A percentile compares a stretch with the other conserved stretches of the same genome.
phyloP scores from a whole-genome alignment of 139 green algal genomes.

The Chlamydomonas incerta region DNA sequence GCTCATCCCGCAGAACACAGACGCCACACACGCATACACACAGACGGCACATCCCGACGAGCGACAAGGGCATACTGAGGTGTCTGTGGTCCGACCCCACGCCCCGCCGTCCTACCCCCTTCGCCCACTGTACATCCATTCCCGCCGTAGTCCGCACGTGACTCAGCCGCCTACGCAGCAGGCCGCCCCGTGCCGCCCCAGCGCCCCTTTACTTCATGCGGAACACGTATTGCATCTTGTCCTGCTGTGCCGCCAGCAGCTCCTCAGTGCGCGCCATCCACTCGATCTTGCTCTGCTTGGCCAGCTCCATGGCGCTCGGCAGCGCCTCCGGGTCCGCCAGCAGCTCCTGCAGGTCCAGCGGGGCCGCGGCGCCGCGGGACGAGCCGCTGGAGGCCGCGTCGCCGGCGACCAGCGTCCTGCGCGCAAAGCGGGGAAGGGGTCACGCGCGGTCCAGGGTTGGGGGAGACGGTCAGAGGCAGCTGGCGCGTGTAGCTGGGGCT shows the following conservation, averaged over 20 bases:
- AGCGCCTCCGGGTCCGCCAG: constrained; percentile 39
- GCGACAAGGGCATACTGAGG: too few species aligned
- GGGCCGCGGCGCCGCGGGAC: background rate
- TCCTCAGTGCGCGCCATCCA: constrained; percentile 54
- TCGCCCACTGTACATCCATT: too few species aligned
- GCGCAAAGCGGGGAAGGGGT: background rate
- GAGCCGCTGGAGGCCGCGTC: background rate
- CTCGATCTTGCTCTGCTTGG: constrained; percentile 50
- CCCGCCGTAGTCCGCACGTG: too few species aligned
- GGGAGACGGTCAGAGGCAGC: background rate
- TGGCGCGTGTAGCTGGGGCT: too few species aligned
- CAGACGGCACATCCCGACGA: too few species aligned
- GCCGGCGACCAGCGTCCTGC: constrained; percentile 14
- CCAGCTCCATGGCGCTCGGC: constrained; percentile 43
- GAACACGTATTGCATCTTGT: constrained; percentile 58
- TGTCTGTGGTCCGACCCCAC: too few species aligned
- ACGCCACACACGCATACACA: too few species aligned
- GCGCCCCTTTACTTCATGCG: constrained; percentile 41
- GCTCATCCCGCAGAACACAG: too few species aligned
- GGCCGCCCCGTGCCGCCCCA: too few species aligned
- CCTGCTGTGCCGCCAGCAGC: constrained; percentile 33
- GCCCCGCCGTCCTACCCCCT: too few species aligned
- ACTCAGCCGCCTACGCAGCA: too few species aligned
- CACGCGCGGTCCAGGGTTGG: background rate
- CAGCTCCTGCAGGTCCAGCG: constrained; percentile 34